Base-by-base conservation (phyloP, 139 green algal species). In the Chlorella vulgaris region DNA sequence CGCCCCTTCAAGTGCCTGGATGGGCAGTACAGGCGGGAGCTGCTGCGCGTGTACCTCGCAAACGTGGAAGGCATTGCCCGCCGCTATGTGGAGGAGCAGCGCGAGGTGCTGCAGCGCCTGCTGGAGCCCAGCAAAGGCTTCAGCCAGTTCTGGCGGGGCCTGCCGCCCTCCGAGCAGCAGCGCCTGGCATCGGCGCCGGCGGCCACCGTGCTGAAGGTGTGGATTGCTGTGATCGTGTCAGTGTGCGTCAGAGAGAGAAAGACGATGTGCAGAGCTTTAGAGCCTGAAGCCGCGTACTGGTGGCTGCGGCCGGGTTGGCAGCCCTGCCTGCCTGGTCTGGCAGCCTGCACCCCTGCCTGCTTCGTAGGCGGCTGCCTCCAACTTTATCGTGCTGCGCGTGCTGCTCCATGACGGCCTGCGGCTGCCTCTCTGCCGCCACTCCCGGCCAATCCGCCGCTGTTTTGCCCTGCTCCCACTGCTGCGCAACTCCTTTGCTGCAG, bases 51-150 rank as follows among this genome's bases (percentile, higher is more conserved):
- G 79, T 99, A 99, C 87, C 89, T 99, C 10, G 95, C 93, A 47
- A 99, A 99, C 83, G 95, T 99, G 79, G 96, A 99, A 89, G 91
- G 91, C 50, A 96, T 99, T 76, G 97, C 93, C 83, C 90, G 95
- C 8, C 86, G 94, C 21, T 98, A 98, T 86, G 91, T 97, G 76
- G 96, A 99, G 22, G 95, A 98, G 81, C 92, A 92, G 76, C 86
- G 92, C 0, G 89, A 91, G 42, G 83, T 1, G 2, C 70, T 55
- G 53, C 73, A 79, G 73, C 53, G 40, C 3, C 62, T 65, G n/a
- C 58, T 76, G 39, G 63, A 47, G 1, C 36, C 67, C 31, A 73
- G 33, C 3, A 33, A 51, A 7, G 83, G 74, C n/a, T 96, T 98
- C 79, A 66, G 58, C 31, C 81, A 84, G 3, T 97, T 93, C 75